Conservation (phyloP, 129 eudicot species). For the Lactuca sativa region DNA sequence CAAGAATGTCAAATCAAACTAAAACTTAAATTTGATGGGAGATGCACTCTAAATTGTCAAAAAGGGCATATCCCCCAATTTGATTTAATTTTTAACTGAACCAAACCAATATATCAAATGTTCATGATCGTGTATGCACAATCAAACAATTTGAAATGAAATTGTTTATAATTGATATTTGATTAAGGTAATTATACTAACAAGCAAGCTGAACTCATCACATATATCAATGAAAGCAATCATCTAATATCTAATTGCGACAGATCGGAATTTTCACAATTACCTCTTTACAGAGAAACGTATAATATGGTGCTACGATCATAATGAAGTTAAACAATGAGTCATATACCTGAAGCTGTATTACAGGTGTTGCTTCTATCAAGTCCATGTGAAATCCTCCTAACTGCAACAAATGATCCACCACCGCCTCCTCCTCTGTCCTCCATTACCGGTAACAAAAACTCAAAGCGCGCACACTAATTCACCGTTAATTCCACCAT, state of each 20-base stretch:
- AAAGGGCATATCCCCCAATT: too few relatives aligned
- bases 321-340: background rate
- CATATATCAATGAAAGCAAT: constrained; percentile 35
- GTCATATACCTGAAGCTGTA: constrained; percentile 68
- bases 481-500: constrained; percentile 27
- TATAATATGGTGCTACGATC: background rate
- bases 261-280: constrained; percentile 34
- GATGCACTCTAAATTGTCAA: too few relatives aligned
- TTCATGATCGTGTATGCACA: background rate
- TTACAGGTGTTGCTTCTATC: constrained; percentile 64
- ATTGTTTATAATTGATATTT: constrained; percentile 1
- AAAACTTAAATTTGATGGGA: background rate
- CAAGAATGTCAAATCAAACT: background rate
- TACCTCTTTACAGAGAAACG: constrained; percentile 8
- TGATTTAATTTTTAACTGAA: too few relatives aligned
- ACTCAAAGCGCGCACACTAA: constrained; percentile 19
- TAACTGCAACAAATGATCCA: constrained; percentile 92
- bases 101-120: background rate
- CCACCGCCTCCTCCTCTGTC: constrained; percentile 67
- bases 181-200: background rate
- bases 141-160: background rate
- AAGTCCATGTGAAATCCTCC: constrained; percentile 85
- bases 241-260: constrained; percentile 29
- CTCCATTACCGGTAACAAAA: constrained; percentile 52
- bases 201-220: constrained; percentile 38